Base-by-base conservation (phyloP, 257 asterid genomes). In the Plantago ovata region DNA sequence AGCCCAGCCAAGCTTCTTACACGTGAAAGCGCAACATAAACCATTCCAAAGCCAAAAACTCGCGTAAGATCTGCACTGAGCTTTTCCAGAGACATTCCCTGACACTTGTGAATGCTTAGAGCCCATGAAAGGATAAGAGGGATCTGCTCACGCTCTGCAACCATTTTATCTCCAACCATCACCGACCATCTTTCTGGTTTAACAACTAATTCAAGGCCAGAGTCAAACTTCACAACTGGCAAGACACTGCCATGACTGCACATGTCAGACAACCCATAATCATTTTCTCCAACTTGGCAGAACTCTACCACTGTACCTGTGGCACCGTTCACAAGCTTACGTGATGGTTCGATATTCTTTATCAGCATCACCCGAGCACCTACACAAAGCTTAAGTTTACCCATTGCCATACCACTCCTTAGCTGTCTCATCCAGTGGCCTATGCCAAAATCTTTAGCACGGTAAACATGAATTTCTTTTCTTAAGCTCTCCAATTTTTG, bases 121-220 rank as follows among this genome's bases (percentile, higher is more conserved):
- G 94, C 94, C 96, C 95, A 89, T n/a, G 96, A 74, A 56, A 89
- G 69, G 38, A 85, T 72, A 46, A 89, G 78, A 15, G 96, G 96
- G 38, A 85, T 67, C 74, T 89, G 96, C 72, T 53, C 73, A 39
- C 94, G 71, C 38, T 6, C 49, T 0, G 95, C 96, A 48, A 79
- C 89, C 36, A 66, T 72, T 22, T 41, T 74, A 15, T 74, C 88
- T 11, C 84, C 91, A 36, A 79, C 85, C 81, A 65, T 70, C 15
- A 85, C 81, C 2, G 16, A 61, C 95, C 94, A 89, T 36, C n/a
- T 60, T 54, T 76, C 89, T 14, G 83, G 82, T 54, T 79, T 80
- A 52, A 83, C 76, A 16, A 62, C 60, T 48, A 74, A 9, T 43
- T 76, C 81, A 38, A 54, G 52, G 9, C 95, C 94, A 14, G 70